A percentile compares a stretch with the other conserved stretches of the same genome.
phyloP scores from a whole-genome alignment of 2,329 filamentous ascomycete species.

The Raffaelea albimanens region DNA sequence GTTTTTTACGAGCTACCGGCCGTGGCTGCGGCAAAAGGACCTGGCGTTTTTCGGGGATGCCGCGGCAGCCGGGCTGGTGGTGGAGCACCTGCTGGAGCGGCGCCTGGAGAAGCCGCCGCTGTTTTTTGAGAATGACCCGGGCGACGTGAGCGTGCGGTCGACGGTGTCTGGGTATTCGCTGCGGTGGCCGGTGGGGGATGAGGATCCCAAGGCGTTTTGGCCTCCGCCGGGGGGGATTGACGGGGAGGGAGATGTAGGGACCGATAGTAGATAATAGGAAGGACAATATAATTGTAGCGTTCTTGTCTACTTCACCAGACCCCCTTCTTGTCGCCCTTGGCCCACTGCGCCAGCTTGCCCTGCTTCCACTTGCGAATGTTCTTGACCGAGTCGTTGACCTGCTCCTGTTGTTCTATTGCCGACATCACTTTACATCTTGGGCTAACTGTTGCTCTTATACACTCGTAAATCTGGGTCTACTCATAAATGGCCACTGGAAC shows the following conservation, averaged over 20 bases:
- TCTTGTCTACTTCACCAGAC: too few relatives aligned
- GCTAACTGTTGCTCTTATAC: too few relatives aligned
- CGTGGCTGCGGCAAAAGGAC: constrained; percentile 81
- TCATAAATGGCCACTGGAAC: too few relatives aligned
- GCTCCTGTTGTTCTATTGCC: too few relatives aligned
- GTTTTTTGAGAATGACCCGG: constrained; percentile 82
- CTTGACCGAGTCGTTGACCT: too few relatives aligned
- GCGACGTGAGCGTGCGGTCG: constrained; percentile 70
- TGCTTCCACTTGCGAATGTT: too few relatives aligned
- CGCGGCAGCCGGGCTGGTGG: constrained; percentile 58
- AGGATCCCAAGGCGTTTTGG: constrained; percentile 10
- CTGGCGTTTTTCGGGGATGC: constrained; percentile 78
- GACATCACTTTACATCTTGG: too few relatives aligned
- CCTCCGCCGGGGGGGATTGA: constrained; percentile 6
- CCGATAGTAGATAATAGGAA: constrained; percentile 23
- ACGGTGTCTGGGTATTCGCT: constrained; percentile 75
- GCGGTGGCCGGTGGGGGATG: constrained; percentile 44
- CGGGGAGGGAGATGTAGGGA: neutral
- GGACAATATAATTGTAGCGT: too few relatives aligned
- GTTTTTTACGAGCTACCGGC: constrained; percentile 90
- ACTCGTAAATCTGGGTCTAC: too few relatives aligned
- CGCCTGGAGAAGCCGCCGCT: constrained; percentile 70
- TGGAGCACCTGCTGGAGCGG: constrained; percentile 73
- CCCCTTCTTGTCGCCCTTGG: too few relatives aligned
- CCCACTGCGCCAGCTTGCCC: too few relatives aligned